Evolutionary conservation across 2,329 filamentous ascomycete genomes (phyloP), one percentile per base, ranked within the genome.

Genomic region (Microdochium trichocladiopsis): DNA sequence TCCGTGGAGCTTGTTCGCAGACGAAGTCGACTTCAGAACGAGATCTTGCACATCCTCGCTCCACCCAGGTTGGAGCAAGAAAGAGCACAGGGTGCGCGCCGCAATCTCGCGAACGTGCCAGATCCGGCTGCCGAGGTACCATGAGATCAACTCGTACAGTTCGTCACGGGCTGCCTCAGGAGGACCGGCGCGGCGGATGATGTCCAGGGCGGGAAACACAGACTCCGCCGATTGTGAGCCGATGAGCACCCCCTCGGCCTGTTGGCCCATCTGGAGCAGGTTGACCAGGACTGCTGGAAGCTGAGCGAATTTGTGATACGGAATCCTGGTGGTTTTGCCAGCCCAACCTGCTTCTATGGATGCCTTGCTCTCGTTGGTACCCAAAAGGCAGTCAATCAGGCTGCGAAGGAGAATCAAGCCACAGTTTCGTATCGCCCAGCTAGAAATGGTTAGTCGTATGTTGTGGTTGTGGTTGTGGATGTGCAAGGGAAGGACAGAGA

Each of bases 371-470:
- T 90, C 86, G 51, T 83, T 85, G 0, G 85, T 89, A 16, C 89
- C 88, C 25, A 94, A 82, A 1, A 95, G 72, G 56, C 82, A 80
- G 63, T 94, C 89, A 50, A 95, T 88, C 4, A 96, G 75, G 56
- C 90, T 90, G 51, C 93, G 84, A 57, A 97, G 84, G 6, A 99
- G 81, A 71, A 97, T 87, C 31, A 97, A 72, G 2, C 91, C 91
- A 59, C 91, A 96, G 66, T 99, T 99, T 1, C 92, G 86, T 52
- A 99, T 91, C 0, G 92, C 90, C 94, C 94, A 99, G 22, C 84
- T 88, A 57, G 53, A 12, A 59, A 24, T 54, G 49, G 45, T 58
- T 50, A 63, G 54, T 50, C n/a, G 28, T 33, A 1, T n/a, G n/a
- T n/a, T n/a, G n/a, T n/a, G n/a, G n/a, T 2, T 12, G 2, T 48